Conservation (phyloP, 176 grass and related monocot species). For the Phragmites australis region DNA sequence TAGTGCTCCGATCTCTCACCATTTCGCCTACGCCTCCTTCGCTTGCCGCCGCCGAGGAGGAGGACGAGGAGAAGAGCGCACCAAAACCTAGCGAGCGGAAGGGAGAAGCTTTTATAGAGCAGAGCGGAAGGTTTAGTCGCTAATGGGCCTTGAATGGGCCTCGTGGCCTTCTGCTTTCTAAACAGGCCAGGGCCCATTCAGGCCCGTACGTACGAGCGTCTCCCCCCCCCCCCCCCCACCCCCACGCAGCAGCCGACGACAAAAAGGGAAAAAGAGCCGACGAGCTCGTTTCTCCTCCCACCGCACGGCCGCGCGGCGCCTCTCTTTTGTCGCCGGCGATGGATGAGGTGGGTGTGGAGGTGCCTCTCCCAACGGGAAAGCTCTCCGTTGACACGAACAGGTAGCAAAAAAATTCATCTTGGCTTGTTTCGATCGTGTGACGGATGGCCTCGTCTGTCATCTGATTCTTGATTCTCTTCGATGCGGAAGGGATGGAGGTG, state of each 20-base stretch:
- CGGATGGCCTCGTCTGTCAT: background rate
- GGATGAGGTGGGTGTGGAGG: slow-evolving; percentile 15
- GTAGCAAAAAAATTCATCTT: background rate
- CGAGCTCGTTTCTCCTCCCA: background rate
- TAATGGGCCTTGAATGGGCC: background rate
- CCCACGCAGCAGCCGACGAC: no score
- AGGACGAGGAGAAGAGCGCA: no score
- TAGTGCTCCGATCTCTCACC: background rate
- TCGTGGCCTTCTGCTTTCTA: background rate
- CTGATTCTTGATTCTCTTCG: slow-evolving; percentile 25
- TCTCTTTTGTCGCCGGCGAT: slow-evolving; percentile 25
- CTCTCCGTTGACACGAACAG: background rate
- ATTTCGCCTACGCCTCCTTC: slow-evolving; percentile 28
- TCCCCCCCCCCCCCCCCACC: no score
- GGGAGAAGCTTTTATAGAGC: slow-evolving; percentile 6
- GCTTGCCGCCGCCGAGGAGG: slow-evolving; percentile 8
- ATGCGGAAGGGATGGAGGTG: slow-evolving; percentile 33
- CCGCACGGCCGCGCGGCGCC: background rate
- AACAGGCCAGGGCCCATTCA: background rate
- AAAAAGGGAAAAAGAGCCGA: no score
- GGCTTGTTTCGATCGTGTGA: background rate
- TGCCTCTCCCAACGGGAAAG: slow-evolving; percentile 35
- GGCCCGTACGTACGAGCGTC: no score
- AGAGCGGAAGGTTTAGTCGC: no score
- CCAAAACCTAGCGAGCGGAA: slow-evolving; percentile 4